Base-by-base conservation (phyloP, 352 stramenopile species). In the Phytophthora macrochlamydospora region DNA sequence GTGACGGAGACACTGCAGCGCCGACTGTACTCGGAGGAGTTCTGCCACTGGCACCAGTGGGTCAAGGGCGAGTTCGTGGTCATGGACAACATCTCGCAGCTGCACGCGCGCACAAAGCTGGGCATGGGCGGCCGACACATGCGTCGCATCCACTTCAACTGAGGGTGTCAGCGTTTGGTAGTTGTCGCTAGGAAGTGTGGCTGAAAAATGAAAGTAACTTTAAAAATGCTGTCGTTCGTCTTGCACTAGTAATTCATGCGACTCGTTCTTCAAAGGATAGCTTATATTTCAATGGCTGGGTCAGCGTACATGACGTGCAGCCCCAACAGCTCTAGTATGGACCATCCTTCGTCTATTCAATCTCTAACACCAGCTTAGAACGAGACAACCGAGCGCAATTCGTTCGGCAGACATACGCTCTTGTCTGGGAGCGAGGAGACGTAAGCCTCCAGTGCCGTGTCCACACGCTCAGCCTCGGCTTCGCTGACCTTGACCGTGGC, bases 381-480 rank as follows among this genome's bases (percentile, higher is more conserved):
- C 18, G 65, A 59, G 32, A 59, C 69, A 33, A 53, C 64, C 8
- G 69, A 76, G 50, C 69, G 69, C 51, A 71, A 30, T 53, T 76
- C 65, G 46, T 58, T 59, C 9, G 65, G 37, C n/a, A 66, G 59
- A 33, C 69, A 76, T 32, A 73, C 50, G 0, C 31, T 51, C 9
- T 54, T 61, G 49, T 71, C 59, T 24, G n/a, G 48, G 3, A 56
- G 46, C 24, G 60, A 73, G 24, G 56, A 38, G 13, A 87, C 68
- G 62, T 83, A 88, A 28, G 62, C 51, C 37, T 87, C 70, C 14
- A 91, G 63, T 31, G 75, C 72, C 31, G 66, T 51, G 38, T 91
- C 83, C 13, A 84, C 71, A 33, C 79, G 83, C 57, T 72, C 57
- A 2, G 78, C 76, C 59, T 91, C 83, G 13, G 69, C 65, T 33